A percentile compares a stretch with the other conserved stretches of the same genome.
phyloP scores from a whole-genome alignment of 768 basidiomycete genomes.

The Terana coerulea region DNA sequence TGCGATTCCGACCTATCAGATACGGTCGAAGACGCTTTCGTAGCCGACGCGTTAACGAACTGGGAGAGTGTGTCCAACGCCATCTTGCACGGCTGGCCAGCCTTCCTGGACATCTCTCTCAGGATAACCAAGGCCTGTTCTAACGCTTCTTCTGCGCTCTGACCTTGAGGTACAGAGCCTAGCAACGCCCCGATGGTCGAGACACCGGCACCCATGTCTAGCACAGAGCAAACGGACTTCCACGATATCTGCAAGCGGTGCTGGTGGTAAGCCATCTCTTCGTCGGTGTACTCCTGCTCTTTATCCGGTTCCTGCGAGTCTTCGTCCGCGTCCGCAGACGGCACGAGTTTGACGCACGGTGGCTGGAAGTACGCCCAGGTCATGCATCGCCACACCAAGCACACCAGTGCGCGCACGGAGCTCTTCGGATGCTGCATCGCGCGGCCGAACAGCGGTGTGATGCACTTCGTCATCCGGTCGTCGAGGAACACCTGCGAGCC shows the following conservation, averaged over 20 bases:
- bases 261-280: constrained; percentile 16
- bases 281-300: constrained; percentile 20
- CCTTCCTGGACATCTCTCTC: constrained; percentile 52
- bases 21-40: not conserved
- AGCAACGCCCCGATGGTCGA: constrained; percentile 54
- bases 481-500: constrained; percentile 50
- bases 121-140: constrained; percentile 48
- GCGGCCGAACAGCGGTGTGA: constrained; percentile 48
- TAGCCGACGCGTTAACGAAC: constrained; percentile 6
- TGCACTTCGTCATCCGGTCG: constrained; percentile 37
- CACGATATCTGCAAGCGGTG: constrained; percentile 34
- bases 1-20: not conserved
- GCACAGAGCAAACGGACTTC: constrained; percentile 46
- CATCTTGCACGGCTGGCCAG: constrained; percentile 47
- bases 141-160: not conserved
- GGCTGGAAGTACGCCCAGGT: constrained; percentile 67
- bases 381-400: constrained; percentile 62
- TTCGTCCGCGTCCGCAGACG: constrained; percentile 18
- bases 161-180: constrained; percentile 8
- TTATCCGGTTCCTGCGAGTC: constrained; percentile 27
- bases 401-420: constrained; percentile 56
- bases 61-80: constrained; percentile 47
- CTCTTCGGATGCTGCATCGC: constrained; percentile 62
- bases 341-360: constrained; percentile 25
- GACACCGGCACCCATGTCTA: constrained; percentile 58